These are phyloP conservation scores for Lycium barbarum DNA, from an alignment of 257 asterid species.

Conservation along the genomic window DNA sequence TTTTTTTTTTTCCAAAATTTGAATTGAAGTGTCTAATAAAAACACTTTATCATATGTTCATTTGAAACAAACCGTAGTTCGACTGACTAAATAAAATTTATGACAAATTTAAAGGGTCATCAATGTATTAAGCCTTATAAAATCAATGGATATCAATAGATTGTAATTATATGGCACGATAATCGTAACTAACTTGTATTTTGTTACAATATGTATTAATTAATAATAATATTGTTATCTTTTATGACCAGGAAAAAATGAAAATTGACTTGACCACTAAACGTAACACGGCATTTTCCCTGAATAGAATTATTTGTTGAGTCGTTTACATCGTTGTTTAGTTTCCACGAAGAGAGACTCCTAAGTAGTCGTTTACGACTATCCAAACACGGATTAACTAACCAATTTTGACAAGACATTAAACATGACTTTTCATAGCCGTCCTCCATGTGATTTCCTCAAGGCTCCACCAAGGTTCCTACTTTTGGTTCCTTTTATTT, in stretches of 20 bases:
- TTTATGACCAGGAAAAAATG: neutral
- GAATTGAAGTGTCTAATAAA: too few relatives aligned
- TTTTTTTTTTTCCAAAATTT: too few relatives aligned
- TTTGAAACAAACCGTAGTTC: too few relatives aligned
- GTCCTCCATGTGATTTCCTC: neutral
- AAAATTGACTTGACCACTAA: neutral
- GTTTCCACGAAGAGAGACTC: neutral
- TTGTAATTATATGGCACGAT: too few relatives aligned
- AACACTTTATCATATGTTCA: too few relatives aligned
- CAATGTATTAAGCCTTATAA: too few relatives aligned
- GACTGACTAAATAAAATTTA: too few relatives aligned
- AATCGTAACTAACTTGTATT: too few relatives aligned
- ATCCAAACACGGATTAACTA: neutral
- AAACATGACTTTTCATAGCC: neutral
- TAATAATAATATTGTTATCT: too few relatives aligned
- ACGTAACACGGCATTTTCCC: neutral
- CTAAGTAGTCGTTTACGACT: slow-evolving; percentile 2
- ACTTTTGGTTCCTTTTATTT: neutral
- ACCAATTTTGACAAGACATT: neutral
- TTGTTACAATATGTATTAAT: too few relatives aligned
- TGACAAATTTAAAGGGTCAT: too few relatives aligned
- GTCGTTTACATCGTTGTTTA: neutral
- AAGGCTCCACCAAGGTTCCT: neutral
- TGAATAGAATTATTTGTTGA: neutral
- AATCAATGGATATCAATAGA: too few relatives aligned